A percentile compares a stretch with the other conserved stretches of the same genome.
phyloP scores from a whole-genome alignment of 164 flowering plant species.

The Euptelea pleiosperma region DNA sequence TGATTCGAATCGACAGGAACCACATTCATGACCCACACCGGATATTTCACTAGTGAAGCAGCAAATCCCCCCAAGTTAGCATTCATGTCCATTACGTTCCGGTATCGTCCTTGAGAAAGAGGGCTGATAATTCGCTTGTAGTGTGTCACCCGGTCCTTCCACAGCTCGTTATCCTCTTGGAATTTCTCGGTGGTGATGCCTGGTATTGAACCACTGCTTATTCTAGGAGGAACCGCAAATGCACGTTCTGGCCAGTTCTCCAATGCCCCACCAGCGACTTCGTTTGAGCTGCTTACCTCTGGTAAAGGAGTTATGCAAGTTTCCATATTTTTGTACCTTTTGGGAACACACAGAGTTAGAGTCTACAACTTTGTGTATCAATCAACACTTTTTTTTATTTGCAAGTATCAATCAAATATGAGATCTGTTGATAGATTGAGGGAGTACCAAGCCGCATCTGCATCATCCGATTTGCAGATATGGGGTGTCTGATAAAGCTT shows the following conservation, averaged over 20 bases:
- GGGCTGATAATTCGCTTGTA: constrained; percentile 51
- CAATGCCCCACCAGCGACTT: constrained; percentile 81
- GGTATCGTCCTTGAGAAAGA: constrained; percentile 49
- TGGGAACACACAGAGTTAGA: constrained; percentile 5
- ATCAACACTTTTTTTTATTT: too few species aligned
- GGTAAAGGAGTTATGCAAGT: constrained; percentile 90
- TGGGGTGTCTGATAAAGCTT: constrained; percentile 48
- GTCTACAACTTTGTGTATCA: too few species aligned
- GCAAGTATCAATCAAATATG: too few species aligned
- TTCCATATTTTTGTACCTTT: constrained; percentile 87
- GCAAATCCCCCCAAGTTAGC: constrained; percentile 93
- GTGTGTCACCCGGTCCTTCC: constrained; percentile 67
- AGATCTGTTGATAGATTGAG: too few species aligned
- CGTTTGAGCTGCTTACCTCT: constrained; percentile 56
- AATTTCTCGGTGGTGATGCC: constrained; percentile 60
- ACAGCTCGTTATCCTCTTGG: constrained; percentile 60
- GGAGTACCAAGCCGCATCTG: constrained; percentile 77
- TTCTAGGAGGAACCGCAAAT: constrained; percentile 78
- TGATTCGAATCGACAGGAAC: constrained; percentile 67
- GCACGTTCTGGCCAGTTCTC: constrained; percentile 94
- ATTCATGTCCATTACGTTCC: constrained; percentile 98
- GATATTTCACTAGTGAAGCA: constrained; percentile 67
- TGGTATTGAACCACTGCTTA: constrained; percentile 57
- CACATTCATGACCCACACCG: constrained; percentile 97
- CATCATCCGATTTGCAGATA: constrained; percentile 74